Base-by-base conservation (phyloP, 1,284 basidiomycete species). In the Kalmanozyma brasiliensis region DNA sequence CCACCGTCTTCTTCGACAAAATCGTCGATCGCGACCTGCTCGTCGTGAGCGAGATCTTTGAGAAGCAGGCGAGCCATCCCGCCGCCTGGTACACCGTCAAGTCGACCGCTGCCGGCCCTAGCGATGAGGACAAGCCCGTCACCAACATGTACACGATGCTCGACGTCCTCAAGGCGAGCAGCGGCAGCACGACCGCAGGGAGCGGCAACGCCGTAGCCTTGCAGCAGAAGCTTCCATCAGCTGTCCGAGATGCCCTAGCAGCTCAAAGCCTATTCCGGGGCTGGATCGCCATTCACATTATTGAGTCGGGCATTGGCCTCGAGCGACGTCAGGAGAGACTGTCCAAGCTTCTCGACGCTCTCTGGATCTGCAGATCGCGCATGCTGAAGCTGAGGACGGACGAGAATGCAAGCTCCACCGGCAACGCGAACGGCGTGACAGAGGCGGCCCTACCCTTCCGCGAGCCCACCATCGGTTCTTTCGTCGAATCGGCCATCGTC, bases 221-320 rank as follows among this genome's bases (percentile, higher is more conserved):
- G 40, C 65, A 66, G 41, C 65, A 72, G 17, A 61, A 62, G 40
- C 49, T 79, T 23, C 75, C 77, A 6, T 52, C 65, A 4, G 66
- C 74, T 2, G 49, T 79, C 3, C 61, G 71, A 16, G 77, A 78
- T 38, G 76, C 74, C 16, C 63, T 73, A 17, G 74, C 76, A 33
- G 73, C 74, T 0, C 77, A 79, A 33, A 73, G 67, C 33, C 49
- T 79, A 13, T 57, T 79, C 45, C 61, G 67, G 6, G 77, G 74
- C 16, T 82, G 79, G 80, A 53, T 76, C 26, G 74, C 76, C 4
- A 65, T 77, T 17, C 78, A 79, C 33, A 73, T 80, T 24, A 74
- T 72, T 45, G 79, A 81, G 55, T 44, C 65, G 0, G 67, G 70
- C 13, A 76, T 82, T 32, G 80, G 79, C 6, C 53, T 79, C 5